phyloP scores from a whole-genome alignment of 2,329 filamentous ascomycete genomes.

The Didymella pomorum region DNA sequence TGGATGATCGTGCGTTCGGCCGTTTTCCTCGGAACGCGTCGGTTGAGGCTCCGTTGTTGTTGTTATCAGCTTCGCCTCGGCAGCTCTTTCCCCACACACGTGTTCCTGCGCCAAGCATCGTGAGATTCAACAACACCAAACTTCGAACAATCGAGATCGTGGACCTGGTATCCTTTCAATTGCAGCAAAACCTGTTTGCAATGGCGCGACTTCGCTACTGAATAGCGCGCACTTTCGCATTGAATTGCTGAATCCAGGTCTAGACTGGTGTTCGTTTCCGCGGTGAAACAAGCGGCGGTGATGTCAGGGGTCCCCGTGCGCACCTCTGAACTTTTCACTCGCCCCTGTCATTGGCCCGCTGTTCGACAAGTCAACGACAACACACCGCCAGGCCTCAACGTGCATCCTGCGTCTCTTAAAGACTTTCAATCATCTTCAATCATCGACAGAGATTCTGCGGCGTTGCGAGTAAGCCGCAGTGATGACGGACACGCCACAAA shows the following conservation, averaged over 20 bases:
- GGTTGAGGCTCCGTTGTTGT: conserved; percentile 10
- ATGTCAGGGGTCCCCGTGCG: conserved; percentile 37
- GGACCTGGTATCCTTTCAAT: neutral
- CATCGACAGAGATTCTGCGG: neutral
- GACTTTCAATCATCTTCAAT: conserved; percentile 5
- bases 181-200: conserved; percentile 5
- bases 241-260: conserved; percentile 1
- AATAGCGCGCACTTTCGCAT: neutral
- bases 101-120: conserved; percentile 19
- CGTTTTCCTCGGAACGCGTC: neutral
- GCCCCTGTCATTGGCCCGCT: conserved; percentile 34
- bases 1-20: neutral
- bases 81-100: conserved; percentile 16
- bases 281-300: conserved; percentile 26
- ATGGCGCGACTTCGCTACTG: neutral
- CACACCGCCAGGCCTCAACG: conserved; percentile 30
- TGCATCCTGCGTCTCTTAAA: conserved; percentile 5
- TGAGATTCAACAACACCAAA: conserved; percentile 5
- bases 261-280: conserved; percentile 14
- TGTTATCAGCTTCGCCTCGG: neutral
- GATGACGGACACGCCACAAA: conserved; percentile 44
- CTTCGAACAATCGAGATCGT: neutral
- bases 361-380: conserved; percentile 29
- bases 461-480: conserved; percentile 3
- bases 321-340: conserved; percentile 36